A percentile compares a stretch with the other conserved stretches of the same genome.
These are phyloP conservation scores for Xylariaceae sp. DNA, from an alignment of 2,329 filamentous ascomycete species.

Conservation along the genomic window DNA sequence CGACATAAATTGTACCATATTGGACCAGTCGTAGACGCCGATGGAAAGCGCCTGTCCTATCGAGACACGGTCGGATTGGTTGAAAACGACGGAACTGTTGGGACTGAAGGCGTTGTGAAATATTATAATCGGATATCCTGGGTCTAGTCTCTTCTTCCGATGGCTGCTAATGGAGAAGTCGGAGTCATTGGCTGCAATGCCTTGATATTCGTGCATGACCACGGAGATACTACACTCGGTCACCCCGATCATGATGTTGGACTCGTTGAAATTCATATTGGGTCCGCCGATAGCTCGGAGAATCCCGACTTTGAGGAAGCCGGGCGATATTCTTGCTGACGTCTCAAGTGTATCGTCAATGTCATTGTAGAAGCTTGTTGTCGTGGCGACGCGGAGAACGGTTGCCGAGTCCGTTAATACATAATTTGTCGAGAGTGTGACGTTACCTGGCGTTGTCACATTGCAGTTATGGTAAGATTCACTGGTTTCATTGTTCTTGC, in stretches of 20 bases:
- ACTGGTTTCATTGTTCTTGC: not conserved
- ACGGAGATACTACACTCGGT: conserved; percentile 16
- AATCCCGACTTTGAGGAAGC: conserved; percentile 12
- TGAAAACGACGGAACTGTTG: conserved; percentile 2
- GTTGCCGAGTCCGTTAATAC: conserved; percentile 8
- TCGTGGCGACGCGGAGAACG: conserved; percentile 12
- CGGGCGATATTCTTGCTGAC: not conserved
- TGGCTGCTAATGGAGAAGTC: conserved; percentile 1
- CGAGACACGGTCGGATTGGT: conserved; percentile 5
- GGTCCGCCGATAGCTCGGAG: conserved; percentile 9
- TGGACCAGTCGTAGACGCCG: conserved; percentile 8
- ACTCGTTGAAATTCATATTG: conserved; percentile 4
- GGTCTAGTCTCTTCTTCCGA: not conserved
- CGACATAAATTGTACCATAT: conserved; percentile 12
- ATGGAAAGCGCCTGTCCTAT: conserved; percentile 7
- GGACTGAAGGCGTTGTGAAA: not conserved
- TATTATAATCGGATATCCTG: not conserved
- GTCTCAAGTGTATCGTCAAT: not conserved
- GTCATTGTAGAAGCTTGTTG: conserved; percentile 1
- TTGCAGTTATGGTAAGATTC: conserved; percentile 3
- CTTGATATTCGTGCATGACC: conserved; percentile 10
- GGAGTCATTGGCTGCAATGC: conserved; percentile 13
- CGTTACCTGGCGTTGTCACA: conserved; percentile 10
- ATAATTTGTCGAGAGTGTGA: conserved; percentile 7
- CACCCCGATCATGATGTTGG: conserved; percentile 5